A percentile compares a stretch with the other conserved stretches of the same genome.
phyloP scores from a whole-genome alignment of 441 rosid species.

The Codiaeum variegatum region DNA sequence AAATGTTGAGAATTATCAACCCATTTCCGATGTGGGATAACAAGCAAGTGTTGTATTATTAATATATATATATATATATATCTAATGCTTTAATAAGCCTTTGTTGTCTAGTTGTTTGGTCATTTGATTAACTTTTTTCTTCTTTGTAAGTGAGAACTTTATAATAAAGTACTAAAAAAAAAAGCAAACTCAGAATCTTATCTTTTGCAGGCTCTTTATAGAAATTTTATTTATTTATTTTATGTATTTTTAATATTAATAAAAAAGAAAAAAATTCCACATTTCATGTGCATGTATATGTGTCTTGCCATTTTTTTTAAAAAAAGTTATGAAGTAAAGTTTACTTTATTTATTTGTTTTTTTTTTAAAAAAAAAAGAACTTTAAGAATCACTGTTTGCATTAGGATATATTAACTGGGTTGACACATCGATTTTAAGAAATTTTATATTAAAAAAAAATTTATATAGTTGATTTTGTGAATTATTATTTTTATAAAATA shows the following conservation, averaged over 20 bases:
- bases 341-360: too few species aligned
- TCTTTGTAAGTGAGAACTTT: constrained; percentile 19
- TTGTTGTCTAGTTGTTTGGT: constrained; percentile 23
- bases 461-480: too few species aligned
- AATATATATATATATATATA: too few species aligned
- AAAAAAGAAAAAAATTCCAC: too few species aligned
- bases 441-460: too few species aligned
- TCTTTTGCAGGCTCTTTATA: constrained; percentile 15
- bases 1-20: constrained; percentile 21
- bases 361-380: too few species aligned
- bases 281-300: constrained; percentile 28
- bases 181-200: constrained; percentile 14
- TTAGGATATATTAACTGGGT: too few species aligned
- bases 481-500: too few species aligned
- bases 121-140: not conserved
- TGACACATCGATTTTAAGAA: too few species aligned
- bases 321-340: too few species aligned
- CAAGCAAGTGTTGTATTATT: constrained; percentile 31
- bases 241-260: not conserved
- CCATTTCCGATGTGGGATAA: constrained; percentile 30
- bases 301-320: too few species aligned
- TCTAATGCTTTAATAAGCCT: constrained; percentile 29
- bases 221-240: not conserved
- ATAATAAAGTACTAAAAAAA: constrained; percentile 16
- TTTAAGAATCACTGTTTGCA: too few species aligned